Conservation (phyloP, 2,329 filamentous ascomycete genomes). For the Phoma herbarum region DNA sequence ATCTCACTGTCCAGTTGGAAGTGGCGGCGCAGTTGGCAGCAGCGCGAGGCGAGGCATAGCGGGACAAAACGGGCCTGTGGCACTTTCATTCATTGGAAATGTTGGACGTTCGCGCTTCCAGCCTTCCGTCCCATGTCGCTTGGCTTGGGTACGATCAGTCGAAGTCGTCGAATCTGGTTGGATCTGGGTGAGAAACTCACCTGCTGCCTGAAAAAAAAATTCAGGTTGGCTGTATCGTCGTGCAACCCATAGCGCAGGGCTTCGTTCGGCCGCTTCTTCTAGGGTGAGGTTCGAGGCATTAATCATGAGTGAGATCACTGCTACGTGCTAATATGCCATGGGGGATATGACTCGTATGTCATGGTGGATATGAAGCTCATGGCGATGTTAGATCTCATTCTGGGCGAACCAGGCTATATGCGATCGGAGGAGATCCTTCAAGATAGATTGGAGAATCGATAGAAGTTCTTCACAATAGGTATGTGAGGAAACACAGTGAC, state of each 20-base stretch:
- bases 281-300: conserved; percentile 1
- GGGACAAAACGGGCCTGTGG: not conserved
- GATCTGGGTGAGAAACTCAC: not conserved
- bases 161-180: not conserved
- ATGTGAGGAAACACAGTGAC: not conserved
- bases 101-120: not conserved
- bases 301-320: conserved; percentile 1
- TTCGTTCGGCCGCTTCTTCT: conserved; percentile 7
- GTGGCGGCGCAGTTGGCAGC: not conserved
- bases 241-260: conserved; percentile 2
- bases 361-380: not conserved
- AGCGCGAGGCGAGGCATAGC: not conserved
- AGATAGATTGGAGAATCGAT: not conserved
- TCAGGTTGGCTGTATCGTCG: conserved; percentile 7
- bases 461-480: not conserved
- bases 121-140: not conserved
- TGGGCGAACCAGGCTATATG: not conserved
- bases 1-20: not conserved
- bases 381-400: not conserved
- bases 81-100: not conserved
- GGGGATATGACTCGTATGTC: not conserved
- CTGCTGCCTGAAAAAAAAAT: conserved; percentile 4
- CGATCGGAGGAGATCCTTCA: not conserved
- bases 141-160: not conserved
- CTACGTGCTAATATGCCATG: conserved; percentile 6